Percentiles rank a stretch among this genome's conserved stretches.
Conservation (phyloP, 1,284 basidiomycete genomes). For the Psilocybe mexicana region DNA sequence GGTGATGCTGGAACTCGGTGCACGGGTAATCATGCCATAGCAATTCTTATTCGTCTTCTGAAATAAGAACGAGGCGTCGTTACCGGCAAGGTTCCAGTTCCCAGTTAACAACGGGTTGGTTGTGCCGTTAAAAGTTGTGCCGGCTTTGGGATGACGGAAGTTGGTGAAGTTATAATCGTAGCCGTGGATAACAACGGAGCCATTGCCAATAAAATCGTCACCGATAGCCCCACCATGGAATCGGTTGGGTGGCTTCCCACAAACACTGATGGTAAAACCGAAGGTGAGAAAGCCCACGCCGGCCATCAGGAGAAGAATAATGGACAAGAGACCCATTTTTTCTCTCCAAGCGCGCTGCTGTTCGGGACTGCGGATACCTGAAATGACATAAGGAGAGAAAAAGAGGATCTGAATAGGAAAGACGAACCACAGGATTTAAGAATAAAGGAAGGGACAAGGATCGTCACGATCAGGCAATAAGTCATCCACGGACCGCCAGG, state of each 20-base stretch:
- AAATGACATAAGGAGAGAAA: constrained; percentile 10
- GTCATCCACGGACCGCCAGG: constrained; percentile 96
- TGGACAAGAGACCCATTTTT: constrained; percentile 91
- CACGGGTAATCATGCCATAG: constrained; percentile 72
- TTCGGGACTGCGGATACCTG: constrained; percentile 89
- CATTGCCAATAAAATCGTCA: constrained; percentile 64
- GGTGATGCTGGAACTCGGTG: constrained; percentile 67
- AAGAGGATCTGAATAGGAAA: constrained; percentile 1
- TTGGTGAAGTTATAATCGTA: constrained; percentile 89
- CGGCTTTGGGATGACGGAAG: constrained; percentile 80
- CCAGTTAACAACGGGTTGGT: constrained; percentile 84
- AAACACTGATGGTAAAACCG: constrained; percentile 96
- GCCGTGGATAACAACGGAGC: constrained; percentile 91
- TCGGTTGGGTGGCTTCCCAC: constrained; percentile 81
- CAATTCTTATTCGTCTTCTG: constrained; percentile 90
- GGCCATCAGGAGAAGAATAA: constrained; percentile 86
- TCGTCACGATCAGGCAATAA: constrained; percentile 90
- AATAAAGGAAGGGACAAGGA: constrained; percentile 77
- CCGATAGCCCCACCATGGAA: constrained; percentile 81
- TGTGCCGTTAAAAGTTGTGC: constrained; percentile 69
- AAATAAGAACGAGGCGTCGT: constrained; percentile 93
- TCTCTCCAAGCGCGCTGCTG: constrained; percentile 97
- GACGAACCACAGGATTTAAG: constrained; percentile 67
- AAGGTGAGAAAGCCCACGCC: constrained; percentile 98
- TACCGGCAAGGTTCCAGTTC: constrained; percentile 77